Percentiles rank a stretch among this genome's conserved stretches.
These are phyloP conservation scores for Naematelia encephala DNA, from an alignment of 768 basidiomycete genomes.

Conservation along the genomic window DNA sequence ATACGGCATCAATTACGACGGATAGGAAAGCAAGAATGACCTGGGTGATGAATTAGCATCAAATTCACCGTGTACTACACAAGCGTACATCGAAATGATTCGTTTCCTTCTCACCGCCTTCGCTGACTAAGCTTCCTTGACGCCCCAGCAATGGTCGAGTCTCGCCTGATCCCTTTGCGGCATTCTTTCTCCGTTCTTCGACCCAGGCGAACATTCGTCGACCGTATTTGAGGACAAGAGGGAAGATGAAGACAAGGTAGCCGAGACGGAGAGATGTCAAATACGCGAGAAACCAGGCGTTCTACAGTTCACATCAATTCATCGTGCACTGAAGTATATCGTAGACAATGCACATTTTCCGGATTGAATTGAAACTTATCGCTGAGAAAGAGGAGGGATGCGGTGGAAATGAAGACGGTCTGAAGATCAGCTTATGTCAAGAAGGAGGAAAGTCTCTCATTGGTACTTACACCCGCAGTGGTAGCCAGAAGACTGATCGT, in stretches of 20 bases:
- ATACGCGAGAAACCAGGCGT: slow-evolving; percentile 44
- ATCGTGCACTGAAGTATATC: background rate
- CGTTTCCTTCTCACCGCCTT: slow-evolving; percentile 24
- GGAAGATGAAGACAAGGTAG: slow-evolving; percentile 41
- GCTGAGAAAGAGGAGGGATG: slow-evolving; percentile 36
- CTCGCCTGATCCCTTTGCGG: slow-evolving; percentile 1
- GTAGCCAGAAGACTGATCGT: slow-evolving; percentile 36
- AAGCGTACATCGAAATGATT: slow-evolving; percentile 48
- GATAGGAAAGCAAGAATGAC: slow-evolving; percentile 37
- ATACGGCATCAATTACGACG: slow-evolving; percentile 31
- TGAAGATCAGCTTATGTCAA: slow-evolving; percentile 4
- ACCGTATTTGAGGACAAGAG: slow-evolving; percentile 33
- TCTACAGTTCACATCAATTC: slow-evolving; percentile 9
- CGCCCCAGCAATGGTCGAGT: background rate
- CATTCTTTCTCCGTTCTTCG: slow-evolving; percentile 5
- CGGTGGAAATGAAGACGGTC: slow-evolving; percentile 44
- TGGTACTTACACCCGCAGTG: slow-evolving; percentile 31
- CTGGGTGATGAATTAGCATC: slow-evolving; percentile 10
- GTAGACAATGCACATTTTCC: slow-evolving; percentile 24
- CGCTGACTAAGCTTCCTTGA: slow-evolving; percentile 10
- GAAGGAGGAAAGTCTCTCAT: background rate
- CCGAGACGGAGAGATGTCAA: slow-evolving; percentile 34
- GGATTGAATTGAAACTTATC: slow-evolving; percentile 43
- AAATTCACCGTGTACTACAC: slow-evolving; percentile 17
- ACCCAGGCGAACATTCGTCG: slow-evolving; percentile 25